These are phyloP conservation scores for Cucumis sativus DNA, from an alignment of 306 rosid genomes.

Conservation along the genomic window Cucumber_9930_V3 NC_026661.2:20728501-20729000, in stretches of 20 bases:
- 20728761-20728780: conserved; percentile 9
- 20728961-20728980: neutral
- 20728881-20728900: neutral
- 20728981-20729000: neutral
- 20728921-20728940: neutral
- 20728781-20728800: neutral
- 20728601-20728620: too few relatives aligned
- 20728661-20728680: neutral
- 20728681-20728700: neutral
- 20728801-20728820: neutral
- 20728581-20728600: neutral
- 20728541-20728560: conserved; percentile 50
- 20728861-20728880: neutral
- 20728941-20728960: neutral
- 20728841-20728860: neutral
- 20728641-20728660: neutral
- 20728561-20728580: conserved; percentile 8
- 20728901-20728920: neutral
- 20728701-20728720: neutral
- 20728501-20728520: conserved; percentile 85
- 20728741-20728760: neutral
- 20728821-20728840: conserved; percentile 5
- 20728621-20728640: neutral
- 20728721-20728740: conserved; percentile 2
- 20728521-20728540: conserved; percentile 92